phyloP scores from a whole-genome alignment of 352 stramenopile species.

The Peronospora belbahrii region DNA sequence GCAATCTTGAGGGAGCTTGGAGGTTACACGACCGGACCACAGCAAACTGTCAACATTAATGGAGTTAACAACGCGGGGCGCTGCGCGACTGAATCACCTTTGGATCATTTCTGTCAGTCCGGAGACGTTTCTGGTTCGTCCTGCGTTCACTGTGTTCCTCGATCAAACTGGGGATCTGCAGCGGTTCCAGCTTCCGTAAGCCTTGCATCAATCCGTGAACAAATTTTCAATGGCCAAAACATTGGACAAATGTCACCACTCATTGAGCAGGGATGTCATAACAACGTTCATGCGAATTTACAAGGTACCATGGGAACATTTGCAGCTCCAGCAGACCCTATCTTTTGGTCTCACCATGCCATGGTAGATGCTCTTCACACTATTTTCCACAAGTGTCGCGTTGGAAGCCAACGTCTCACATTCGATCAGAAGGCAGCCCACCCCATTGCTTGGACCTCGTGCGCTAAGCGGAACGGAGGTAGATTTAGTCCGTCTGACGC shows the following conservation, averaged over 20 bases:
- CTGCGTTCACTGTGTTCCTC: conserved; percentile 44
- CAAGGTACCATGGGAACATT: conserved; percentile 42
- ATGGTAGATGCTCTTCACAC: conserved; percentile 61
- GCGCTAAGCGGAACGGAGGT: conserved; percentile 24
- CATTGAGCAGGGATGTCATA: conserved; percentile 47
- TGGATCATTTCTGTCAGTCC: conserved; percentile 55
- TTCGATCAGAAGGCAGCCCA: conserved; percentile 40
- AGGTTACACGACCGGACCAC: conserved; percentile 17
- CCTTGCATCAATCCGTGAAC: conserved; percentile 38
- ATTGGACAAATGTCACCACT: conserved; percentile 45
- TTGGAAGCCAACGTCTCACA: conserved; percentile 34
- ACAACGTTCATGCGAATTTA: conserved; percentile 51
- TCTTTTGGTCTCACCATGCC: conserved; percentile 74
- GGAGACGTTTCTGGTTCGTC: conserved; percentile 6
- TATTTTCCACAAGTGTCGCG: conserved; percentile 66
- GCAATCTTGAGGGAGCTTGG: conserved; percentile 34
- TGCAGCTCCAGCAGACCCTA: conserved; percentile 39
- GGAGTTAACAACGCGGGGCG: conserved; percentile 27
- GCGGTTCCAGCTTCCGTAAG: conserved; percentile 27
- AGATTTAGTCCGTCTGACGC: conserved; percentile 38
- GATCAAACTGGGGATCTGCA: conserved; percentile 29
- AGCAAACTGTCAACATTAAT: conserved; percentile 37
- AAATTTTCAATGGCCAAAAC: conserved; percentile 39
- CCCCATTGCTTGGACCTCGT: conserved; percentile 41
- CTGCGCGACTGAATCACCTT: conserved; percentile 29